These are phyloP conservation scores for Umbelopsis vinacea DNA, from an alignment of 192 early-diverging fungal genomes.

Conservation along the genomic window DNA sequence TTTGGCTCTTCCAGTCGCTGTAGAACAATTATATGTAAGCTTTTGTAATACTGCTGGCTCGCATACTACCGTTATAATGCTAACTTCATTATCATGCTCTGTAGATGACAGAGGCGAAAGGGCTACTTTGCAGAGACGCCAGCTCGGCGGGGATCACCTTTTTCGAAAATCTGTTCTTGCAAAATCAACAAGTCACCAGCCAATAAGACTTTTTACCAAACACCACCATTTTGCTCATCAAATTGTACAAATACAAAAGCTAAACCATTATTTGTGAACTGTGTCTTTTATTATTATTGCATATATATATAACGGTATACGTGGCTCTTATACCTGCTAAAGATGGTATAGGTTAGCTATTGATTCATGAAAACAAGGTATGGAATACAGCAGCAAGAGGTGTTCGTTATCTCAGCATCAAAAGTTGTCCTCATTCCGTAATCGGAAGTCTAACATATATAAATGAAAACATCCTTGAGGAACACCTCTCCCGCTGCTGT, in stretches of 20 bases:
- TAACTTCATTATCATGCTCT: constrained; percentile 12
- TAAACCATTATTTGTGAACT: no score
- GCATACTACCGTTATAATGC: constrained; percentile 22
- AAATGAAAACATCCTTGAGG: constrained; percentile 5
- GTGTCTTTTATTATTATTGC: no score
- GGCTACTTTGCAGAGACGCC: constrained; percentile 87
- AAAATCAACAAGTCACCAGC: neutral
- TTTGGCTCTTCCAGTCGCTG: constrained; percentile 63
- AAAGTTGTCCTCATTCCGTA: constrained; percentile 13
- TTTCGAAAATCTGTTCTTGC: constrained; percentile 72
- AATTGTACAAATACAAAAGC: no score
- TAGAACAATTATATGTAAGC: constrained; percentile 72
- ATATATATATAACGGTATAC: no score
- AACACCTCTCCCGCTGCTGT: neutral
- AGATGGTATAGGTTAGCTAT: neutral
- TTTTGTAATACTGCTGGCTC: constrained; percentile 3
- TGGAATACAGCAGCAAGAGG: neutral
- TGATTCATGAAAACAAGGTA: neutral
- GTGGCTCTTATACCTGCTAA: neutral
- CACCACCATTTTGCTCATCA: no score
- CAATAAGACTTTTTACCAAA: no score
- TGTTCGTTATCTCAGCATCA: constrained; percentile 7
- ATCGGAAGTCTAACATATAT: constrained; percentile 21
- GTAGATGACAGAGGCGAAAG: constrained; percentile 76
- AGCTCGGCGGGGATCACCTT: constrained; percentile 83